These are phyloP conservation scores for Plicaturopsis crispa DNA, from an alignment of 768 basidiomycete species.

Conservation along the genomic window DNA sequence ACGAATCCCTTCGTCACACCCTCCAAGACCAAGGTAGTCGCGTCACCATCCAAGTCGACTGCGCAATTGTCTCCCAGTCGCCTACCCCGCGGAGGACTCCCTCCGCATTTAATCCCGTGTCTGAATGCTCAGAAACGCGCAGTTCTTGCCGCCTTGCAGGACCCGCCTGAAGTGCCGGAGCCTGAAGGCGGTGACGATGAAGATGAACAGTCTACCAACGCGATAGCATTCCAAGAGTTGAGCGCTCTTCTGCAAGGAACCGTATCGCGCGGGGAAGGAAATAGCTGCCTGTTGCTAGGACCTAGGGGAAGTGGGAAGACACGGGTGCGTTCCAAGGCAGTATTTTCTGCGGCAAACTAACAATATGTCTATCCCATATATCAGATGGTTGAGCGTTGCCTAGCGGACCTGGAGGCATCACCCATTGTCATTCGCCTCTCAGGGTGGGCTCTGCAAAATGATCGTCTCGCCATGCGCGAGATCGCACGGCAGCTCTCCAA, in stretches of 20 bases:
- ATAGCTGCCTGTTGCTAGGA: slow-evolving; percentile 85
- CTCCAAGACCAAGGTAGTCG: neutral
- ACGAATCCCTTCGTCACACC: neutral
- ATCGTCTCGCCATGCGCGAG: slow-evolving; percentile 86
- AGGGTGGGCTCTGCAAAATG: slow-evolving; percentile 79
- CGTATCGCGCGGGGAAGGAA: slow-evolving; percentile 77
- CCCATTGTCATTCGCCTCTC: slow-evolving; percentile 78
- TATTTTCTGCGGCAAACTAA: neutral
- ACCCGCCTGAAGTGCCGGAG: slow-evolving; percentile 16
- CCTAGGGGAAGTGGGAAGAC: slow-evolving; percentile 86
- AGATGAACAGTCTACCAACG: slow-evolving; percentile 36
- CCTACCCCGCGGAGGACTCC: slow-evolving; percentile 23
- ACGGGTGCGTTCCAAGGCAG: slow-evolving; percentile 35
- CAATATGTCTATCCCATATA: too few relatives aligned
- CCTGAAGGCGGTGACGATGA: slow-evolving; percentile 22
- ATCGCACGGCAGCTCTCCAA: slow-evolving; percentile 78
- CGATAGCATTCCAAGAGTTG: slow-evolving; percentile 48
- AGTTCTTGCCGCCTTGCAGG: slow-evolving; percentile 39
- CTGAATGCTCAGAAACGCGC: slow-evolving; percentile 52
- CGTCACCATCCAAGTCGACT: slow-evolving; percentile 1
- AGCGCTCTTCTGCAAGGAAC: slow-evolving; percentile 65
- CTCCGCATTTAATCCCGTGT: slow-evolving; percentile 33
- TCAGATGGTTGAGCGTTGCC: slow-evolving; percentile 56
- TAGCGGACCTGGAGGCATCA: slow-evolving; percentile 34
- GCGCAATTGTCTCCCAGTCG: slow-evolving; percentile 12